phyloP scores from a whole-genome alignment of 257 asterid species.

The Fraxinus anomala region DNA sequence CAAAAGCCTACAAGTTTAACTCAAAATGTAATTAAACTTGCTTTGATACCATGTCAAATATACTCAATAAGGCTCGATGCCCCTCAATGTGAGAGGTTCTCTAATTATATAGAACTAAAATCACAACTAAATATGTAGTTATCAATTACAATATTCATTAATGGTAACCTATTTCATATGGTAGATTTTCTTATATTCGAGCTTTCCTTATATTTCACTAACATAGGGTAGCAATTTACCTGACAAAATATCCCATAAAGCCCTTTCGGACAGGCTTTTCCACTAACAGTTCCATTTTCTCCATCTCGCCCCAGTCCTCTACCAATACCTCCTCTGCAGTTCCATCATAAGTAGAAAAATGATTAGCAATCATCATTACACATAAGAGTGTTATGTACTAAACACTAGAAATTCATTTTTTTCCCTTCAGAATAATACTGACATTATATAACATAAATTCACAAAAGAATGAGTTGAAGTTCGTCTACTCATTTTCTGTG shows the following conservation, averaged over 20 bases:
- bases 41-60: no score
- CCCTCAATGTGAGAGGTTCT: no score
- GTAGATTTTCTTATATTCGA: no score
- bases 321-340: constrained; percentile 81
- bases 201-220: no score
- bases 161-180: no score
- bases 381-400: constrained; percentile 5
- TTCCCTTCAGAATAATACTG: background rate
- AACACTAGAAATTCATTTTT: constrained; percentile 1
- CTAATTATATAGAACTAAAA: no score
- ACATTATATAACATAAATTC: background rate
- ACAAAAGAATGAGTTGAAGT: background rate
- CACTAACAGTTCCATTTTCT: constrained; percentile 76
- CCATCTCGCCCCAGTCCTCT: constrained; percentile 71
- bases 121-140: no score
- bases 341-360: constrained; percentile 33
- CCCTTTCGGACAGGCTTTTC: constrained; percentile 84
- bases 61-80: no score
- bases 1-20: no score
- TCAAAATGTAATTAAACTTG: no score
- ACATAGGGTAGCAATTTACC: constrained; percentile 40
- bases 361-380: constrained; percentile 1
- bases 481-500: background rate
- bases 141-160: no score
- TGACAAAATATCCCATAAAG: constrained; percentile 83